phyloP scores from a whole-genome alignment of 2,329 filamentous ascomycete species.

The Taxawa tesnikishii region DNA sequence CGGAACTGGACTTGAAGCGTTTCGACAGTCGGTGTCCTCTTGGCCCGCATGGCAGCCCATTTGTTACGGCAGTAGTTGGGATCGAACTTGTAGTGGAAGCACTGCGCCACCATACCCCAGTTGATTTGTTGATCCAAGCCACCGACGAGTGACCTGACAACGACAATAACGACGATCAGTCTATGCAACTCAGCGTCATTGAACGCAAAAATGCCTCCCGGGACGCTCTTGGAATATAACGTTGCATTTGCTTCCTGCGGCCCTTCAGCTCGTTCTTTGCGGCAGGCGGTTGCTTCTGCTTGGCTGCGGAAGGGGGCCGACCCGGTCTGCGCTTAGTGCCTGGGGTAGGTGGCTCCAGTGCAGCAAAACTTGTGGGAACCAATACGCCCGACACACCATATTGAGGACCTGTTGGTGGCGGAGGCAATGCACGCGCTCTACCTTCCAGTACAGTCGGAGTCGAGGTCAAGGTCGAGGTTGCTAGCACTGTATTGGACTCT shows the following conservation, averaged over 20 bases:
- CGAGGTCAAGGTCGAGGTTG: neutral
- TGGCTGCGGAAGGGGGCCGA: neutral
- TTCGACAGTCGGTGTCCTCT: constrained; percentile 18
- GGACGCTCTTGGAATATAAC: neutral
- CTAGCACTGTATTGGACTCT: neutral
- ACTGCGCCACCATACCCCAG: constrained; percentile 28
- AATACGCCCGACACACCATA: no score
- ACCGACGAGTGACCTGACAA: constrained; percentile 20
- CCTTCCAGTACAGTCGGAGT: no score
- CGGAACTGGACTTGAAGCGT: constrained; percentile 53
- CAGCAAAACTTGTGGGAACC: no score
- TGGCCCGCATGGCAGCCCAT: constrained; percentile 19
- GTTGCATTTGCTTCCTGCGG: neutral
- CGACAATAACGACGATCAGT: constrained; percentile 18
- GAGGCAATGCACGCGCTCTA: no score
- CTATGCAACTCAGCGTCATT: constrained; percentile 13
- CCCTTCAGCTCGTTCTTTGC: neutral
- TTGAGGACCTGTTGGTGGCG: neutral
- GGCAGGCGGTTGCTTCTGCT: neutral
- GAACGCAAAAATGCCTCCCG: no score
- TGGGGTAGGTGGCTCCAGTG: neutral
- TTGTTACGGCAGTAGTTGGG: constrained; percentile 24
- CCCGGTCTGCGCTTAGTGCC: neutral
- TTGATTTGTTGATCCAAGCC: constrained; percentile 23
- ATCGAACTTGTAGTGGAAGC: constrained; percentile 24